These are phyloP conservation scores for Zygosaccharomyces kombuchaensis DNA, from an alignment of 805 yeast species.

Conservation along the genomic window DNA sequence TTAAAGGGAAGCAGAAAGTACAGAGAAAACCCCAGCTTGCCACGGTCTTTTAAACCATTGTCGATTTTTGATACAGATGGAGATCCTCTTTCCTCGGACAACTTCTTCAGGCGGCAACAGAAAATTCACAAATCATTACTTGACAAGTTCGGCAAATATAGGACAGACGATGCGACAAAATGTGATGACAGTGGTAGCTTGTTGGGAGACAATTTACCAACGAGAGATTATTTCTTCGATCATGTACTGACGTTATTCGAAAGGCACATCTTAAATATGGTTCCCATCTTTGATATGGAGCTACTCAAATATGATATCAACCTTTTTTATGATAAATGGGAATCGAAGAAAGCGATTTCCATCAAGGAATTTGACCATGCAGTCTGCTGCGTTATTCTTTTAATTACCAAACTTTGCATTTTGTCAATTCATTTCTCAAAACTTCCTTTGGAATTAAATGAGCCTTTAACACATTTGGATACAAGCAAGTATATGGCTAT, in stretches of 20 bases:
- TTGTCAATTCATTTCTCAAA: conserved; percentile 24
- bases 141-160: conserved; percentile 27
- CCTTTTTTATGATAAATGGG: conserved; percentile 17
- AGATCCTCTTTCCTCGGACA: conserved; percentile 16
- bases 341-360: conserved; percentile 7
- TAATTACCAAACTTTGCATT: conserved; percentile 25
- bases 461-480: conserved; percentile 16
- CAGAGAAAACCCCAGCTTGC: conserved; percentile 18
- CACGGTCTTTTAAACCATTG: conserved; percentile 23
- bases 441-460: conserved; percentile 4
- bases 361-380: conserved; percentile 26
- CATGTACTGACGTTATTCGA: conserved; percentile 24
- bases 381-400: conserved; percentile 21
- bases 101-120: conserved; percentile 16
- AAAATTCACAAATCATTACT: conserved; percentile 24
- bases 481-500: conserved; percentile 25
- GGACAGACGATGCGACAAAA: conserved; percentile 19
- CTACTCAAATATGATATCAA: conserved; percentile 15
- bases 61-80: conserved; percentile 22
- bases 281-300: conserved; percentile 26
- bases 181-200: conserved; percentile 8
- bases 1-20: conserved; percentile 10
- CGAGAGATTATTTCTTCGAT: conserved; percentile 15
- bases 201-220: conserved; percentile 18
- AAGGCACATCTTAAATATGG: conserved; percentile 17